phyloP scores from a whole-genome alignment of 148 eudicot genomes.

The Selenicereus undatus region DNA sequence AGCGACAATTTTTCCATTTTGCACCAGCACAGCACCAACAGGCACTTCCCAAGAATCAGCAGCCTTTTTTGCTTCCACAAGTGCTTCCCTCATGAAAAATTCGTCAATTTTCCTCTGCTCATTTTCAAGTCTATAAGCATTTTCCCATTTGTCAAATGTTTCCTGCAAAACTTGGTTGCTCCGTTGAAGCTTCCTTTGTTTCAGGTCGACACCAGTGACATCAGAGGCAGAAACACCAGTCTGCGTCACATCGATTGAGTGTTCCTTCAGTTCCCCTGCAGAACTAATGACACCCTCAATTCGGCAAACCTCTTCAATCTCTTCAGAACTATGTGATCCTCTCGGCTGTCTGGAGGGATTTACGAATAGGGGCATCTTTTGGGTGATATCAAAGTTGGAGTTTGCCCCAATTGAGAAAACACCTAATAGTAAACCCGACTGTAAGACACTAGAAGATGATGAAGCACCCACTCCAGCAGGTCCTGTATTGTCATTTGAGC shows the following conservation, averaged over 20 bases:
- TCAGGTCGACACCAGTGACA: conserved; percentile 35
- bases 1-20: conserved; percentile 77
- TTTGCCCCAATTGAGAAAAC: conserved; percentile 30
- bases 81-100: conserved; percentile 87
- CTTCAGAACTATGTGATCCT: conserved; percentile 40
- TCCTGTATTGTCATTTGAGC: conserved; percentile 30
- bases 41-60: conserved; percentile 98
- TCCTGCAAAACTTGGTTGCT: conserved; percentile 53
- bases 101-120: conserved; percentile 78
- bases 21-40: conserved; percentile 92
- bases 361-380: conserved; percentile 13
- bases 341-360: conserved; percentile 31
- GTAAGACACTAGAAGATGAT: conserved; percentile 32
- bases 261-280: conserved; percentile 27
- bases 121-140: conserved; percentile 64
- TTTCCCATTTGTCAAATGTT: conserved; percentile 80
- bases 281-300: conserved; percentile 38
- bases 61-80: conserved; percentile 80
- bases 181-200: conserved; percentile 49
- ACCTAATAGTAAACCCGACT: conserved; percentile 30
- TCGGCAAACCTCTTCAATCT: conserved; percentile 31
- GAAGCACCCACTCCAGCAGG: conserved; percentile 19
- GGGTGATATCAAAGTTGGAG: conserved; percentile 18
- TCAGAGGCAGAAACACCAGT: conserved; percentile 25
- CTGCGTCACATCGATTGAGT: conserved; percentile 23